A percentile compares a stretch with the other conserved stretches of the same genome.
These are phyloP conservation scores for Verticillium tricorpus DNA, from an alignment of 2,329 filamentous ascomycete genomes.

Conservation along the genomic window DNA sequence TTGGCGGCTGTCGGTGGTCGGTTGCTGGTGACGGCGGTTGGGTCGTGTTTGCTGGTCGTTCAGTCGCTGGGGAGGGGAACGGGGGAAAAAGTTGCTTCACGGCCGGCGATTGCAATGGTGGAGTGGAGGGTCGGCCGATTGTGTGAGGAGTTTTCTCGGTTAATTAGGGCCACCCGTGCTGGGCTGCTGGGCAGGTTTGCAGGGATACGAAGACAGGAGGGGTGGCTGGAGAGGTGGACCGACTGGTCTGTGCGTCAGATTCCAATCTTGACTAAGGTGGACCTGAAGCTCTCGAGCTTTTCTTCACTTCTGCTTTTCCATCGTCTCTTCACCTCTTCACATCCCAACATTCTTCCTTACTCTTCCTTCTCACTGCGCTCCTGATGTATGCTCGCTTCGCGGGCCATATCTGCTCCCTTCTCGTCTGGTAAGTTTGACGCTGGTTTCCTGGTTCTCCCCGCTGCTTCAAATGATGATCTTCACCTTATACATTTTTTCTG, in stretches of 20 bases:
- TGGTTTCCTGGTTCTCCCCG: constrained; percentile 4
- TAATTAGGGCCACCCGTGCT: constrained; percentile 36
- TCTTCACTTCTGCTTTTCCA: constrained; percentile 2
- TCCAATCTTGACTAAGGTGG: neutral
- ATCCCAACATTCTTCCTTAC: neutral
- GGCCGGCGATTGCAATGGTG: constrained; percentile 4
- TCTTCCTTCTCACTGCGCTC: neutral
- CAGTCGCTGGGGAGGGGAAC: constrained; percentile 12
- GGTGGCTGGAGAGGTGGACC: neutral
- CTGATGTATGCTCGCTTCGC: neutral
- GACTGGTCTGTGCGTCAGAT: neutral
- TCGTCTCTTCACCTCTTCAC: neutral
- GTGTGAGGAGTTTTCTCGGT: constrained; percentile 26
- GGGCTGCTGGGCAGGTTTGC: constrained; percentile 6
- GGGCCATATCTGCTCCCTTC: neutral
- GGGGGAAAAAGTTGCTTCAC: constrained; percentile 4
- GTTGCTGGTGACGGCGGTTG: neutral
- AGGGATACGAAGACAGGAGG: neutral
- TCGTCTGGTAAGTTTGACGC: neutral
- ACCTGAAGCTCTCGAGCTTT: constrained; percentile 1
- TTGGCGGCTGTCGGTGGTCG: constrained; percentile 38
- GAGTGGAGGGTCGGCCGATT: constrained; percentile 6
- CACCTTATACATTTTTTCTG: constrained; percentile 69
- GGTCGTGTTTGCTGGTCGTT: constrained; percentile 10
- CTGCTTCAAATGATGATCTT: constrained; percentile 64